Percentiles rank a stretch among this genome's conserved stretches.
phyloP scores from a whole-genome alignment of 257 asterid genomes.

The Catharanthus roseus region DNA sequence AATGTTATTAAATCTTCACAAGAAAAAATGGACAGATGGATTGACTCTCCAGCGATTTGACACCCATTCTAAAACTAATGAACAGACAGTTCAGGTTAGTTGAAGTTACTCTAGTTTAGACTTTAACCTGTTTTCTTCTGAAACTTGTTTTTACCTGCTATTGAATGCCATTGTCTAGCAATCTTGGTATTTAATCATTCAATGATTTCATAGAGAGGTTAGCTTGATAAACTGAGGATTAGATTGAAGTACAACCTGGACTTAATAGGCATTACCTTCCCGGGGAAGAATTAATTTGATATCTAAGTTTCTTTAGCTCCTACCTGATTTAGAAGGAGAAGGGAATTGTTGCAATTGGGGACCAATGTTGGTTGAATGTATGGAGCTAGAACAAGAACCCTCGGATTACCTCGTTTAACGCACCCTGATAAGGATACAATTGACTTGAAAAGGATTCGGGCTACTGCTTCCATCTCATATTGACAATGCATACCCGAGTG shows the following conservation, averaged over 20 bases:
- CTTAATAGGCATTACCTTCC: too few species aligned
- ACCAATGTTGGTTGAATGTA: background rate
- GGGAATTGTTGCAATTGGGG: background rate
- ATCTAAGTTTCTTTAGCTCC: too few species aligned
- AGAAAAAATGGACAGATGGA: constrained; percentile 96
- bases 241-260: background rate
- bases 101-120: background rate
- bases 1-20: constrained; percentile 92
- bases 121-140: background rate
- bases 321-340: background rate
- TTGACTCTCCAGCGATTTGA: constrained; percentile 86
- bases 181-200: background rate
- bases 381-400: background rate
- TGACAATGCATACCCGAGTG: background rate
- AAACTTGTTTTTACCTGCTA: background rate
- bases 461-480: background rate
- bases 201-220: background rate
- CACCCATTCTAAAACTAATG: constrained; percentile 89
- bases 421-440: background rate
- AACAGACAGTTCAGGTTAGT: constrained; percentile 84
- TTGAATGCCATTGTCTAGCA: background rate
- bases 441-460: background rate
- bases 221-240: background rate
- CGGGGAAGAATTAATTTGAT: too few species aligned
- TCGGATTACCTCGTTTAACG: too few species aligned